Conservation (phyloP, 2,329 filamentous ascomycete species). For the Aphanoascus verrucosus region DNA sequence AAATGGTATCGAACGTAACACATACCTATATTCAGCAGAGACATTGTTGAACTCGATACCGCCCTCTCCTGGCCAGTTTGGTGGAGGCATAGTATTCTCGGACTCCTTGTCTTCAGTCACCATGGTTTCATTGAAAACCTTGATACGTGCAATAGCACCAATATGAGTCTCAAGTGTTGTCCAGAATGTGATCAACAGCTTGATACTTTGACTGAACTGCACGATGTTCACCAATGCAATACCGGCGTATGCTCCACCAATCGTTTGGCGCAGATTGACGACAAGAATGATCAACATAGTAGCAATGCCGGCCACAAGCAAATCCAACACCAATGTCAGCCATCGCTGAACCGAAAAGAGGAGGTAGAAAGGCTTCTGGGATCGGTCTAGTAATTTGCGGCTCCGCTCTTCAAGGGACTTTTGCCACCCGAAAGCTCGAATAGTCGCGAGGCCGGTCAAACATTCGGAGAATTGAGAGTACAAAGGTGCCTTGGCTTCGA, state of each 20-base stretch:
- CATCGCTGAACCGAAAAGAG: constrained; percentile 49
- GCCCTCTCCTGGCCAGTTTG: constrained; percentile 30
- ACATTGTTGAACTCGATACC: constrained; percentile 31
- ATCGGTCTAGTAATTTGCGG: constrained; percentile 40
- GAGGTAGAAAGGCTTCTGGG: constrained; percentile 49
- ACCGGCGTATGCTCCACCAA: constrained; percentile 42
- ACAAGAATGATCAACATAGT: constrained; percentile 41
- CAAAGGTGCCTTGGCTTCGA: constrained; percentile 51
- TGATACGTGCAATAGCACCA: constrained; percentile 45
- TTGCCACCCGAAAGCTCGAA: constrained; percentile 50
- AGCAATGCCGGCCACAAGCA: constrained; percentile 42
- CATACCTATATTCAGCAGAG: constrained; percentile 29
- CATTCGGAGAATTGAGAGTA: constrained; percentile 50
- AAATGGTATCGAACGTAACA: background rate
- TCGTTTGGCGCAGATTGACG: constrained; percentile 34
- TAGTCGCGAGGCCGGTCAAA: constrained; percentile 45
- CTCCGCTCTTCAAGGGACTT: constrained; percentile 36
- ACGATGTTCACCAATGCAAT: constrained; percentile 46
- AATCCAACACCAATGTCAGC: constrained; percentile 40
- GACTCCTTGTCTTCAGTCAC: constrained; percentile 29
- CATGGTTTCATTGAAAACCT: constrained; percentile 37
- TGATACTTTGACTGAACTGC: constrained; percentile 43
- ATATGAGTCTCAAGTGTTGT: constrained; percentile 47
- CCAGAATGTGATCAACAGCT: constrained; percentile 41
- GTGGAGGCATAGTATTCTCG: constrained; percentile 28